These are phyloP conservation scores for Voacanga thouarsii DNA, from an alignment of 257 asterid species.

Conservation along the genomic window DNA sequence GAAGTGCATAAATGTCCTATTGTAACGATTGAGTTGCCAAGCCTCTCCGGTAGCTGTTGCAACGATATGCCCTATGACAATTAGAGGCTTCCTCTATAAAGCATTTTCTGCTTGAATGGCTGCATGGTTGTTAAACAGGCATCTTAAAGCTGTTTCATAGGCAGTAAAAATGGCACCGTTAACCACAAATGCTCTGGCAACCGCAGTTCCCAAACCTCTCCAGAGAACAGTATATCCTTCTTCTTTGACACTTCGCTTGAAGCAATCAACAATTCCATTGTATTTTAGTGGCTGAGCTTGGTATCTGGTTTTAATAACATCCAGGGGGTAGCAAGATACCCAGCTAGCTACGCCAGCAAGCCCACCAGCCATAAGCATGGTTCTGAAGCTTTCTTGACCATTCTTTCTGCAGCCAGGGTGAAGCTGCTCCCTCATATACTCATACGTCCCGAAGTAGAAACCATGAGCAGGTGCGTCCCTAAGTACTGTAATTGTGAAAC, in stretches of 20 bases:
- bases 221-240: conserved; percentile 64
- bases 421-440: conserved; percentile 51
- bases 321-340: conserved; percentile 69
- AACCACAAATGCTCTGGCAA: conserved; percentile 67
- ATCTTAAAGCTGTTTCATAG: conserved; percentile 61
- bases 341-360: conserved; percentile 75
- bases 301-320: conserved; percentile 68
- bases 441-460: conserved; percentile 66
- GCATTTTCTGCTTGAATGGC: conserved; percentile 28
- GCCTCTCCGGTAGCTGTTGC: neutral
- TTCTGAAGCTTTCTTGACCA: conserved; percentile 44
- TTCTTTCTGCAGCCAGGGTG: conserved; percentile 66
- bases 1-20: neutral
- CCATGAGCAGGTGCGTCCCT: conserved; percentile 81
- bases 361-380: conserved; percentile 81
- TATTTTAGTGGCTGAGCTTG: conserved; percentile 52
- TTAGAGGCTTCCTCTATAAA: conserved; percentile 8
- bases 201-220: conserved; percentile 74
- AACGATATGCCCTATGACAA: neutral
- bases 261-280: conserved; percentile 57
- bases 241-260: conserved; percentile 34
- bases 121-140: conserved; percentile 30
- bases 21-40: neutral
- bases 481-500: conserved; percentile 55
- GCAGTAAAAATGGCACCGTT: conserved; percentile 71